These are phyloP conservation scores for Daldinia sp. DNA, from an alignment of 2,329 filamentous ascomycete genomes.

Conservation along the genomic window DNA sequence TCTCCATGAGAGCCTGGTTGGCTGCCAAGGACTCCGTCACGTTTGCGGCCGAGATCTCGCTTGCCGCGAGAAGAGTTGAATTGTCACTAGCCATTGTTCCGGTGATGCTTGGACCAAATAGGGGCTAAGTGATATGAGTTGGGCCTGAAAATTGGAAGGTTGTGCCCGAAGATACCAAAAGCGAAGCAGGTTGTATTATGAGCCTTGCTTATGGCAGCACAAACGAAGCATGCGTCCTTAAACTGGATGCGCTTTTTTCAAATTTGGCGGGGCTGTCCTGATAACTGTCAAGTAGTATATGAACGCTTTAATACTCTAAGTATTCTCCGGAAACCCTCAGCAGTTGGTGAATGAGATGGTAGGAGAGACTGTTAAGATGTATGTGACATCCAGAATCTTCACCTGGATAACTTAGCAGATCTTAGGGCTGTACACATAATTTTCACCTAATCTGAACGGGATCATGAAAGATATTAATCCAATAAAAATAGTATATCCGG, in stretches of 20 bases:
- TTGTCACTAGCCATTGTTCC: constrained; percentile 45
- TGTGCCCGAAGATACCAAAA: neutral
- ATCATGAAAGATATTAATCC: neutral
- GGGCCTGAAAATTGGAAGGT: neutral
- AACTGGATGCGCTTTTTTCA: neutral
- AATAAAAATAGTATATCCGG: too few species aligned
- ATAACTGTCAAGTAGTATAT: neutral
- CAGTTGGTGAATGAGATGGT: neutral
- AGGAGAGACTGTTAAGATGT: constrained; percentile 2
- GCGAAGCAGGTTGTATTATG: neutral
- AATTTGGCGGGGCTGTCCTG: neutral
- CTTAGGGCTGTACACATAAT: constrained; percentile 9
- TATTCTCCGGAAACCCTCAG: neutral
- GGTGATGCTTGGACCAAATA: neutral
- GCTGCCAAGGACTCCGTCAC: constrained; percentile 30
- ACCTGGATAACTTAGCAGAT: constrained; percentile 1
- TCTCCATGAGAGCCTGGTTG: constrained; percentile 50
- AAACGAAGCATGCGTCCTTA: neutral
- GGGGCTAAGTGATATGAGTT: neutral
- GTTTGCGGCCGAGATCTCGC: constrained; percentile 45
- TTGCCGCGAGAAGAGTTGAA: constrained; percentile 39
- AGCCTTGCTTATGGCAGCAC: constrained; percentile 1
- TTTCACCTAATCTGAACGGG: constrained; percentile 5
- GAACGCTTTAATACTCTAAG: too few species aligned
- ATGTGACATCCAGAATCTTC: constrained; percentile 16